A percentile compares a stretch with the other conserved stretches of the same genome.
phyloP scores from a whole-genome alignment of 305 asterid genomes.

The Salvia sclarea region DNA sequence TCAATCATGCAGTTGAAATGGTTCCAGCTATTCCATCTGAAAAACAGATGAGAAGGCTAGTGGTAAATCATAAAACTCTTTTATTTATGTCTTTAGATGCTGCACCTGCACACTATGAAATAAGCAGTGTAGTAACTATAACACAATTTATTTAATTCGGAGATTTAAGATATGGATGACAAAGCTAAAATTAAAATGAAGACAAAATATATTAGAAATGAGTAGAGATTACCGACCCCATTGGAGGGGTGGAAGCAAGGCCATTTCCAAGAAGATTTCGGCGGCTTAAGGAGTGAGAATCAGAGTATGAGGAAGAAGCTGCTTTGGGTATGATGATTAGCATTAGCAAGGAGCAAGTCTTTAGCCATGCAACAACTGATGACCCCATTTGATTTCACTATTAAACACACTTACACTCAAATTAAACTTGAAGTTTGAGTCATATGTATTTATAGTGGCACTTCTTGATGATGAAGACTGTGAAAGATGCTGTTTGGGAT shows the following conservation, averaged over 20 bases:
- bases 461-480: background rate
- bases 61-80: background rate
- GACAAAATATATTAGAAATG: background rate
- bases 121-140: background rate
- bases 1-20: slow-evolving; percentile 61
- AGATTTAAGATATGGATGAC: no score
- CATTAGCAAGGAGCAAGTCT: background rate
- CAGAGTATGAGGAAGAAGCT: background rate
- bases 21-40: slow-evolving; percentile 88
- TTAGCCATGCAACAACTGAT: slow-evolving; percentile 15
- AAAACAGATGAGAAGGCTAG: background rate
- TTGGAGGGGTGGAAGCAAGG: slow-evolving; percentile 44
- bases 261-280: slow-evolving; percentile 41
- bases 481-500: background rate
- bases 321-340: no score
- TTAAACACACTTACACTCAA: background rate
- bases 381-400: background rate
- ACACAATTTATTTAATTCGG: background rate
- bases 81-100: no score
- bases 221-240: slow-evolving; percentile 32
- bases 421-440: background rate
- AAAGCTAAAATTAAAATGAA: no score
- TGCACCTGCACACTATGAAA: no score
- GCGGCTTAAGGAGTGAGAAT: slow-evolving; percentile 15
- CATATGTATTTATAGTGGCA: background rate